Evolutionary conservation across 805 yeast genomes (phyloP).

Genomic region (Suhomyces prunicola): DNA sequence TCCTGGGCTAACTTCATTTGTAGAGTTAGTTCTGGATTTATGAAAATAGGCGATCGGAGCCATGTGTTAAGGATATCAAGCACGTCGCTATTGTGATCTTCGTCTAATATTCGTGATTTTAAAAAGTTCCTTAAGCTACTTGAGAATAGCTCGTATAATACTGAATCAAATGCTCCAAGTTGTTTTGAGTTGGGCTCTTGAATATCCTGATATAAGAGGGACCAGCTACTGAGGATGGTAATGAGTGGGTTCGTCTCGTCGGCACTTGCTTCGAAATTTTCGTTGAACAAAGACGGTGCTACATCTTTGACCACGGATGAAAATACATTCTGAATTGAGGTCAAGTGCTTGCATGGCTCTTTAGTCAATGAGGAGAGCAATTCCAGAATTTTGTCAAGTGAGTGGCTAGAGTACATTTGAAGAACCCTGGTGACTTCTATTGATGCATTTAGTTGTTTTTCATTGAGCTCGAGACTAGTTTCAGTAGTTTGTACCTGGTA

Average conservation of each 20-base stretch:
- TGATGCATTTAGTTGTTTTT: slow-evolving; percentile 4
- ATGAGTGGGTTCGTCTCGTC: slow-evolving; percentile 3
- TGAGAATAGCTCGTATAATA: slow-evolving; percentile 10
- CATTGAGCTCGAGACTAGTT: neutral
- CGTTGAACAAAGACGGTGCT: slow-evolving; percentile 8
- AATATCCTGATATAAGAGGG: slow-evolving; percentile 10
- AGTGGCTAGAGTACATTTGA: neutral
- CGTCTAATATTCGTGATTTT: neutral
- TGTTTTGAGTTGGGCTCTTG: neutral
- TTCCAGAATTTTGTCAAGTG: neutral
- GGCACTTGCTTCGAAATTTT: slow-evolving; percentile 4
- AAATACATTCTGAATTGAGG: slow-evolving; percentile 6
- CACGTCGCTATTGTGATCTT: slow-evolving; percentile 5
- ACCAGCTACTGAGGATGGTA: slow-evolving; percentile 13
- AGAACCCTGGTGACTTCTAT: neutral
- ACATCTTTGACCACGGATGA: slow-evolving; percentile 6
- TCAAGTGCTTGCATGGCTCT: neutral
- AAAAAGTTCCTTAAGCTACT: neutral
- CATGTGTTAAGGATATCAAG: slow-evolving; percentile 14
- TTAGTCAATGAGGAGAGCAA: neutral
- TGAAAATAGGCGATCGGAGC: slow-evolving; percentile 13
- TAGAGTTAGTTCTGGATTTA: slow-evolving; percentile 10
- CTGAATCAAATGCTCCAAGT: slow-evolving; percentile 18
- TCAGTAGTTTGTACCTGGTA: slow-evolving; percentile 8
- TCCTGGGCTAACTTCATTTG: slow-evolving; percentile 14